Evolutionary conservation across 2,329 filamentous ascomycete genomes (phyloP).

Genomic region (Aspergillus latus): DNA sequence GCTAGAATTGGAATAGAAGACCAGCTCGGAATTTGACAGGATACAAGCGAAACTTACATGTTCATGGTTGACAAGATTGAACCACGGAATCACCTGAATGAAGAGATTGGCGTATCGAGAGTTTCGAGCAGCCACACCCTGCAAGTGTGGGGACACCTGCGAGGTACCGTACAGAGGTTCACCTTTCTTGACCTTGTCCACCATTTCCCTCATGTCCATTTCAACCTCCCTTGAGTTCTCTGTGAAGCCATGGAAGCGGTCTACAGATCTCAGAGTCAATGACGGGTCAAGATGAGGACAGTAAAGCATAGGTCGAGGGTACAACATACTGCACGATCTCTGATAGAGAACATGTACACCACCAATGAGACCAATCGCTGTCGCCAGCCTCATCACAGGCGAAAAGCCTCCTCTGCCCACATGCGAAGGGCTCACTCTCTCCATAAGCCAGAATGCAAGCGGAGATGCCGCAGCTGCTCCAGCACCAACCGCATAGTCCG

Average conservation of each 20-base stretch:
- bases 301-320: background rate
- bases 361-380: slow-evolving; percentile 69
- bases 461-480: slow-evolving; percentile 71
- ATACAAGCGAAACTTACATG: slow-evolving; percentile 46
- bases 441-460: slow-evolving; percentile 71
- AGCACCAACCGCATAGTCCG: slow-evolving; percentile 74
- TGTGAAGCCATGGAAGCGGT: slow-evolving; percentile 91
- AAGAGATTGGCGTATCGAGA: slow-evolving; percentile 87
- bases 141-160: slow-evolving; percentile 78
- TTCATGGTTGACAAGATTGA: slow-evolving; percentile 97
- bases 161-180: slow-evolving; percentile 85
- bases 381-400: slow-evolving; percentile 75
- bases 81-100: slow-evolving; percentile 85
- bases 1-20: background rate
- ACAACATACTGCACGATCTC: slow-evolving; percentile 72
- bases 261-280: slow-evolving; percentile 47
- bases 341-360: slow-evolving; percentile 86
- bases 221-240: slow-evolving; percentile 91
- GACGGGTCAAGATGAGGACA: background rate
- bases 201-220: slow-evolving; percentile 98
- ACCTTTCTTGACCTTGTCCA: slow-evolving; percentile 88
- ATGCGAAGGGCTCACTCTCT: slow-evolving; percentile 80
- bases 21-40: background rate
- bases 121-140: slow-evolving; percentile 89
- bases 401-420: slow-evolving; percentile 80